Base-by-base conservation (phyloP, 2,329 filamentous ascomycete species). In the Aaosphaeria pasadenensis region DNA sequence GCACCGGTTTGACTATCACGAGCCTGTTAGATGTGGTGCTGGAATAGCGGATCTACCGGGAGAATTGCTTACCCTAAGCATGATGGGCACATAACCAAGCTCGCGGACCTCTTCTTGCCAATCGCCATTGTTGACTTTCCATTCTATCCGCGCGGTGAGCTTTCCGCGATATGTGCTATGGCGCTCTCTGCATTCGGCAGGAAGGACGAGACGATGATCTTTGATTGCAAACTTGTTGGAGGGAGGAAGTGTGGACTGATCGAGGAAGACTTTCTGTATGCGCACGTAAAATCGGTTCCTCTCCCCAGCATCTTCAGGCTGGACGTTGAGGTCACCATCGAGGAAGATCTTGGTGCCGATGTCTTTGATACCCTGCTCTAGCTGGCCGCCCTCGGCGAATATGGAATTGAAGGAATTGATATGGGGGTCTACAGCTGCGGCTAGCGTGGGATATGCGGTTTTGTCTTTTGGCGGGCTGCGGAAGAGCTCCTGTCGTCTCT, bases 341-440 rank as follows among this genome's bases (percentile, higher is more conserved):
- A 96, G 82, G 64, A 88, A 95, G 4, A 83, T 83, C 74, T 92
- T 95, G 54, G 83, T 87, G 62, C 92, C 94, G 73, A 99, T 97
- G 67, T 99, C 94, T 64, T 82, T 83, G 51, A 97, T 71, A 9
- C 81, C 91, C 55, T 89, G 85, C 43, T 87, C 82, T 46, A 99
- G 70, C 45, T 87, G 76, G 45, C 88, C 89, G 71, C 86, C 80
- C 49, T 80, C 77, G 31, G 85, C 82, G 67, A 96, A 95, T 42
- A 97, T 79, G 45, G 85, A 85, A 76, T 99, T 96, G 82, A 96
- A 99, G 5, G 94, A 94, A 64, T 96, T 86, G 60, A 97, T 87
- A 71, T 99, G 94, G 43, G 94, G 94, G 56, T 88, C 81, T 50
- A 97, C 85, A n/a, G 92, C 89, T 52, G 82, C 82, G 61, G 91